Evolutionary conservation across 805 yeast species (phyloP), one percentile per base, ranked within the genome.

Genomic region (Zygoascus biomembranicola): DNA sequence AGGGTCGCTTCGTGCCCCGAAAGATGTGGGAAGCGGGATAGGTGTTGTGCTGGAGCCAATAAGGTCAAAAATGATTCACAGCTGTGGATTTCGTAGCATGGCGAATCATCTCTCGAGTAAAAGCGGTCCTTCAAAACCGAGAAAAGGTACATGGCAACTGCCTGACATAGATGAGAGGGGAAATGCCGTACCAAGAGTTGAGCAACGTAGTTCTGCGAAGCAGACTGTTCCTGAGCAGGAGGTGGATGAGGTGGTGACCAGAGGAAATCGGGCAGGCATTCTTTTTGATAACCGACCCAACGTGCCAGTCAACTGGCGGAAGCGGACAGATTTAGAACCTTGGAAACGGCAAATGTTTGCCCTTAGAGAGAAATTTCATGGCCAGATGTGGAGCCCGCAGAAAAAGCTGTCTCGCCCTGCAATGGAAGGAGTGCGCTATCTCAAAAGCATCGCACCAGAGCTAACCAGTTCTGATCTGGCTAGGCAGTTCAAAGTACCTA

Each of bases 261-360:
- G 52, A 48, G 45, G 58, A 53, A 49, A 59, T 53, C 28, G 59
- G 31, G 32, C 53, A 10, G 56, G 62, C 13, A 52, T 52, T 26
- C 46, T 57, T 13, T 37, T 51, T 13, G 56, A 51, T 37, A 44
- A 10, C 47, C 51, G 54, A 41, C 58, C 54, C 28, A 66, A 66
- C n/a, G 73, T 75, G 3, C 85, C 85, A 1, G 58, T 59, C 42
- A 67, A 68, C 53, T 80, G 81, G 85, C 68, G 78, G 51, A 63
- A 62, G 46, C 65, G 63, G 52, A 63, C 54, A 45, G 61, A 57
- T 54, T 69, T 72, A n/a, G 85, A 87, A 1, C 80, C 76, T 37
- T 90, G 96, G 94, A 71, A 78, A 59, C 77, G 82, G 59, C 82
- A 89, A 59, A 82, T 82, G 60, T 76, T 76, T 59, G 80, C 94